Conservation (phyloP, 108 stramenopile species). For the Cyclotella sp. region DNA sequence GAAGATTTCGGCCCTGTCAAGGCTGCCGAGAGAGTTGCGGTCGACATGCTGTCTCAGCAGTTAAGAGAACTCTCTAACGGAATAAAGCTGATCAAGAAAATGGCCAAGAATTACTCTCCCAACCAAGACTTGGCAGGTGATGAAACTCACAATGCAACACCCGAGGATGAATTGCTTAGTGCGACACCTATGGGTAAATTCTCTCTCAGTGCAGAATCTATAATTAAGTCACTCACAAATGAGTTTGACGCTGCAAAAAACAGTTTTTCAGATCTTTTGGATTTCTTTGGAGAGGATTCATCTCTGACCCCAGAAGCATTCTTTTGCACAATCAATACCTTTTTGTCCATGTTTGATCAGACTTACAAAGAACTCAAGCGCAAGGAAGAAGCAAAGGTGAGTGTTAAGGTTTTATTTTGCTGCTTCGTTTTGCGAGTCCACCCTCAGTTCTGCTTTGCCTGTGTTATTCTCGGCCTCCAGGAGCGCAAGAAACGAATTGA, state of each 20-base stretch:
- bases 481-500: slow-evolving; percentile 46
- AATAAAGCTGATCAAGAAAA: slow-evolving; percentile 28
- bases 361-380: slow-evolving; percentile 41
- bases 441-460: neutral
- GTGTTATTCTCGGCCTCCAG: neutral
- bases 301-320: slow-evolving; percentile 43
- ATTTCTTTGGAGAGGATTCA: slow-evolving; percentile 48
- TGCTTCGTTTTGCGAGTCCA: neutral
- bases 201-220: slow-evolving; percentile 36
- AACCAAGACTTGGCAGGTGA: neutral
- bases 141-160: slow-evolving; percentile 12
- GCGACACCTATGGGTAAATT: slow-evolving; percentile 45
- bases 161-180: slow-evolving; percentile 38
- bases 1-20: slow-evolving; percentile 52
- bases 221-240: slow-evolving; percentile 25
- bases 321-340: slow-evolving; percentile 51
- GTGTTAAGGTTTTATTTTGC: neutral
- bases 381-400: slow-evolving; percentile 47
- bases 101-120: slow-evolving; percentile 26
- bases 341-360: slow-evolving; percentile 54
- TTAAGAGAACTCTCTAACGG: slow-evolving; percentile 37
- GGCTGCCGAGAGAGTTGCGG: slow-evolving; percentile 50
- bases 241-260: slow-evolving; percentile 28
- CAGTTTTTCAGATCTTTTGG: slow-evolving; percentile 33
- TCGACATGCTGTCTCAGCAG: slow-evolving; percentile 42